These are phyloP conservation scores for Globisporangium paddicum DNA, from an alignment of 352 stramenopile genomes.

Conservation along the genomic window DNA sequence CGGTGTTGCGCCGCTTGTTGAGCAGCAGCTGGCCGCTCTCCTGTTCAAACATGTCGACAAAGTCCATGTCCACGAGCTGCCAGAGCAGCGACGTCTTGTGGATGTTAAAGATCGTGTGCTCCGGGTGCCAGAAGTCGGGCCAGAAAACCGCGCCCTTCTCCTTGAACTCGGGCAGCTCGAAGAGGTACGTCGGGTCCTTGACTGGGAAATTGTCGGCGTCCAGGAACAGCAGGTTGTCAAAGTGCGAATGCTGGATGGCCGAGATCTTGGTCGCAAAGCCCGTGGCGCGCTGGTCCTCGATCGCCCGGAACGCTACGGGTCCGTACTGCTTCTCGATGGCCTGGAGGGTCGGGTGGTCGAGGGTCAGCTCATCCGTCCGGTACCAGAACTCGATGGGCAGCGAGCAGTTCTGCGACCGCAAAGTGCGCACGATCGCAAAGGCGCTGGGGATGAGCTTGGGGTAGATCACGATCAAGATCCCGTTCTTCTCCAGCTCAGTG, in stretches of 20 bases:
- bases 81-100: conserved; percentile 45
- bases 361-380: conserved; percentile 13
- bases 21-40: conserved; percentile 62
- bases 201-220: conserved; percentile 63
- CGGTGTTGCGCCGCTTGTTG: conserved; percentile 27
- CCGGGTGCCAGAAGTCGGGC: conserved; percentile 70
- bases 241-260: conserved; percentile 48
- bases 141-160: conserved; percentile 53
- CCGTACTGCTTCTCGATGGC: conserved; percentile 32
- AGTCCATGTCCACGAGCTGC: conserved; percentile 44
- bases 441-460: conserved; percentile 59
- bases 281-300: conserved; percentile 31
- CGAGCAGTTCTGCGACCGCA: conserved; percentile 40
- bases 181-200: conserved; percentile 59
- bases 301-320: conserved; percentile 39
- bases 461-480: conserved; percentile 68
- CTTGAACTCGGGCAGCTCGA: conserved; percentile 36
- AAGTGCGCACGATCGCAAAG: conserved; percentile 47
- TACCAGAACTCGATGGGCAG: conserved; percentile 70
- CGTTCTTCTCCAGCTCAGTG: conserved; percentile 14
- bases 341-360: conserved; percentile 16
- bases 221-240: conserved; percentile 62
- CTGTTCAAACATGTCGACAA: conserved; percentile 71
- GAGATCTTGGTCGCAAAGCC: conserved; percentile 62
- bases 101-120: conserved; percentile 64